Base-by-base conservation (phyloP, 2,329 filamentous ascomycete genomes). In the Pyricularia sp. region DNA sequence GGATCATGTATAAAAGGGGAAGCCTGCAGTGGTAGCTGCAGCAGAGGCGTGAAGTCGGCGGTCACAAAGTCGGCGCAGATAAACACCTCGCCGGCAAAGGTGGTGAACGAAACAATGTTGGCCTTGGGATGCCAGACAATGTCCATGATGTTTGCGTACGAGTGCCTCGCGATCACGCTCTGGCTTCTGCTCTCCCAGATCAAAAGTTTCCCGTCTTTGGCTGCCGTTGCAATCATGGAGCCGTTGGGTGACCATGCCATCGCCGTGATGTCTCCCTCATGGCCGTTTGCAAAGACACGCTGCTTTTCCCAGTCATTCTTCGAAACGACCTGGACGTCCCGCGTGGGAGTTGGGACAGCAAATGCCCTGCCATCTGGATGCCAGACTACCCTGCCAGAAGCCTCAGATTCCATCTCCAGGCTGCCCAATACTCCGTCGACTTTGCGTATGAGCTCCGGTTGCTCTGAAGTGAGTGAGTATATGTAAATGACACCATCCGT, bases 191-290 rank as follows among this genome's bases (percentile, higher is more conserved):
- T 90, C 75, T 97, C 93, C 95, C 96, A 99, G 2, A 99, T 82
- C 30, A 91, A 77, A 4, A 96, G 80, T 76, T 88, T 92, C 73
- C 86, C 85, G 74, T 91, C 89, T 73, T 87, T 88, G 71, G 82
- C 88, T 20, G 90, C 88, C 23, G 88, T 88, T 11, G 89, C 93
- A 26, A 99, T 83, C 74, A 99, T 83, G 1, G 94, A 92, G 58
- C 95, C 95, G 76, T 99, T 99, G 1, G 93, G 93, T 17, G 94
- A 97, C 95, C 95, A 99, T 50, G 92, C 89, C 50, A 96, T 80
- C 9, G 94, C 91, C 0, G 93, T 97, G 70, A 99, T 90, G 72
- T 96, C 92, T 23, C 90, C 90, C 61, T 88, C 88, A 76, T 98
- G 95, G 0, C 91, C 93, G 33, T 89, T 88, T 17, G 88, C 81